Percentiles rank a stretch among this genome's conserved stretches.
phyloP scores from a whole-genome alignment of 768 basidiomycete species.

The button mushroom (Agaricus bisporus) region DNA sequence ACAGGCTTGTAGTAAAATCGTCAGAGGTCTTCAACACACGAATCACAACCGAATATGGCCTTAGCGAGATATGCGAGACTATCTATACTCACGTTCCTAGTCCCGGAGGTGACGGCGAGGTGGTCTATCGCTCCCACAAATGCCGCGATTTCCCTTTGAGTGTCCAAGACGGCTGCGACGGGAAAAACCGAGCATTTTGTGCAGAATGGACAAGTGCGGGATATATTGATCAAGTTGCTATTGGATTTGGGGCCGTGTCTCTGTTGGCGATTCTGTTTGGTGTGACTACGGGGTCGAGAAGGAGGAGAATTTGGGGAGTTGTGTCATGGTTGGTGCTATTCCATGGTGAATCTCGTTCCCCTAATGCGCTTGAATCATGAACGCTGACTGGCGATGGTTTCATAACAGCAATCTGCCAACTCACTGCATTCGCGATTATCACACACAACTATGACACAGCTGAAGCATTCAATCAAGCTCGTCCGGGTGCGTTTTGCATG shows the following conservation, averaged over 20 bases:
- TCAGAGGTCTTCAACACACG: conserved; percentile 41
- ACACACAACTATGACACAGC: conserved; percentile 51
- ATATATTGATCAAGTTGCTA: conserved; percentile 57
- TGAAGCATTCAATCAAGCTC: conserved; percentile 50
- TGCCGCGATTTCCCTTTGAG: conserved; percentile 64
- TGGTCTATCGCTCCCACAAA: conserved; percentile 48
- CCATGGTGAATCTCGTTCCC: conserved; percentile 38
- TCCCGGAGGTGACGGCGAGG: conserved; percentile 31
- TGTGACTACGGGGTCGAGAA: conserved; percentile 64
- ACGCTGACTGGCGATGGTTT: too few relatives aligned
- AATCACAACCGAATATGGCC: conserved; percentile 51
- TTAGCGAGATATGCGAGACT: conserved; percentile 52
- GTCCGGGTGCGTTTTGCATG: conserved; percentile 40
- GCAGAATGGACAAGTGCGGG: conserved; percentile 66
- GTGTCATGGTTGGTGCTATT: conserved; percentile 59
- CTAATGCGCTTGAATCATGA: too few relatives aligned
- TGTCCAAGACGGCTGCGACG: conserved; percentile 39
- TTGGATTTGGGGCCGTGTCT: conserved; percentile 57
- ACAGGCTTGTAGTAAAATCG: conserved; percentile 39
- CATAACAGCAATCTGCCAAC: conserved; percentile 48
- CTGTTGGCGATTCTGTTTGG: conserved; percentile 58
- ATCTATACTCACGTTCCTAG: conserved; percentile 41
- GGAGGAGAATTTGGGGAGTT: conserved; percentile 72
- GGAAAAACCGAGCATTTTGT: conserved; percentile 56
- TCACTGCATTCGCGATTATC: conserved; percentile 57